phyloP scores from a whole-genome alignment of 2,329 filamentous ascomycete species.

The Emmonsiellopsis sp. region DNA sequence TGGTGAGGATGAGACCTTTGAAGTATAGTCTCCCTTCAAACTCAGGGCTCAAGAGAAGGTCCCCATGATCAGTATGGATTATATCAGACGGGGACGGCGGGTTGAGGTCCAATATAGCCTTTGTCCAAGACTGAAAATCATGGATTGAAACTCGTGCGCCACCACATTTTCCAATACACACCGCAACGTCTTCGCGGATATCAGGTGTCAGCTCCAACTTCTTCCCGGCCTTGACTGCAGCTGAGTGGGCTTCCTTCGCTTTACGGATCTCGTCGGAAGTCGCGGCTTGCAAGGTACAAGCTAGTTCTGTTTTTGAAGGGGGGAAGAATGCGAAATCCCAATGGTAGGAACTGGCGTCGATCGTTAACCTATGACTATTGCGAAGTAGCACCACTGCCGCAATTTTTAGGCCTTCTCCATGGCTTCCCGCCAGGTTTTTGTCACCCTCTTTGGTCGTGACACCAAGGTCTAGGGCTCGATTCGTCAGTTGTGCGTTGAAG shows the following conservation, averaged over 20 bases:
- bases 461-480: constrained; percentile 6
- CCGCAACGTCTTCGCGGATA: constrained; percentile 12
- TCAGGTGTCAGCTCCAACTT: not conserved
- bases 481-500: constrained; percentile 14
- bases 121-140: constrained; percentile 11
- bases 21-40: too few species aligned
- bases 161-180: constrained; percentile 6
- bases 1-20: too few species aligned
- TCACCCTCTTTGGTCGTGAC: constrained; percentile 11
- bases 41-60: too few species aligned
- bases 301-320: not conserved
- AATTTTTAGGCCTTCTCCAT: constrained; percentile 23
- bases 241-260: too few species aligned
- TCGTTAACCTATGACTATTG: constrained; percentile 11
- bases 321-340: constrained; percentile 15
- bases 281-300: not conserved
- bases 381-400: constrained; percentile 19
- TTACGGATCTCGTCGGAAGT: not conserved
- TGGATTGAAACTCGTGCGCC: not conserved
- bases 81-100: constrained; percentile 3
- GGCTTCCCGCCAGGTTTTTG: constrained; percentile 12
- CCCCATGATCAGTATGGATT: too few species aligned
- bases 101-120: constrained; percentile 10
- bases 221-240: too few species aligned
- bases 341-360: constrained; percentile 12